Evolutionary conservation across 352 stramenopile genomes (phyloP).

Genomic region (Phytophthora nicotianae): DNA sequence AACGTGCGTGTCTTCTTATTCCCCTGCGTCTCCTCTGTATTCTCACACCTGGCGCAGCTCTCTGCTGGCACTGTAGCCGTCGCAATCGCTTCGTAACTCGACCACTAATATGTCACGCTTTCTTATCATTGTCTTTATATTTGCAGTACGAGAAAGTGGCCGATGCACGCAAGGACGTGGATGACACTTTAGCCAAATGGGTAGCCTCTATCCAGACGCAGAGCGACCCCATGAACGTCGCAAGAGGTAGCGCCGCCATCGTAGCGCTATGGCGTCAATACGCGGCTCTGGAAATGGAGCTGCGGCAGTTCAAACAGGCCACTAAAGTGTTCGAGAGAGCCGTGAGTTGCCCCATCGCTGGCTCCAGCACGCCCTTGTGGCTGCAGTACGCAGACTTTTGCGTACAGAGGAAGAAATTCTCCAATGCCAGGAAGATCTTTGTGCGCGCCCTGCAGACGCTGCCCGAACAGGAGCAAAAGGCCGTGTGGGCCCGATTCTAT

Average conservation of each 20-base stretch:
- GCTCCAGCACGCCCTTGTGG: constrained; percentile 46
- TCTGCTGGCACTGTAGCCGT: constrained; percentile 13
- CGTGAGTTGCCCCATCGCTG: constrained; percentile 54
- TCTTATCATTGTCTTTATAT: background rate
- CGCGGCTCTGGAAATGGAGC: constrained; percentile 75
- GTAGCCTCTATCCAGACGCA: constrained; percentile 26
- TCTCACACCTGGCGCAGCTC: background rate
- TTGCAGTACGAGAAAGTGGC: constrained; percentile 73
- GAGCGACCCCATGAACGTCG: constrained; percentile 13
- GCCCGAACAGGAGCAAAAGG: constrained; percentile 40
- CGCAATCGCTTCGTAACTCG: background rate
- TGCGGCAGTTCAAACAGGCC: constrained; percentile 86
- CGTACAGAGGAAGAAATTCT: constrained; percentile 73
- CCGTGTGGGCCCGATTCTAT: constrained; percentile 62
- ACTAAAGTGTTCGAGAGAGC: constrained; percentile 80
- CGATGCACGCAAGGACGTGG: constrained; percentile 58
- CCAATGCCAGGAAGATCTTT: constrained; percentile 80
- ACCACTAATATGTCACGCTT: background rate
- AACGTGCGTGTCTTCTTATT: constrained; percentile 59
- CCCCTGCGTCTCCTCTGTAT: constrained; percentile 7
- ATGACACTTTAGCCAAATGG: constrained; percentile 54
- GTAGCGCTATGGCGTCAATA: constrained; percentile 62
- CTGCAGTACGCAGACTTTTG: constrained; percentile 78
- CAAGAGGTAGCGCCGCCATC: constrained; percentile 33
- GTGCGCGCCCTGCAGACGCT: constrained; percentile 58